phyloP scores from a whole-genome alignment of 139 green algal genomes.

The Diplosphaera chodatii region DNA sequence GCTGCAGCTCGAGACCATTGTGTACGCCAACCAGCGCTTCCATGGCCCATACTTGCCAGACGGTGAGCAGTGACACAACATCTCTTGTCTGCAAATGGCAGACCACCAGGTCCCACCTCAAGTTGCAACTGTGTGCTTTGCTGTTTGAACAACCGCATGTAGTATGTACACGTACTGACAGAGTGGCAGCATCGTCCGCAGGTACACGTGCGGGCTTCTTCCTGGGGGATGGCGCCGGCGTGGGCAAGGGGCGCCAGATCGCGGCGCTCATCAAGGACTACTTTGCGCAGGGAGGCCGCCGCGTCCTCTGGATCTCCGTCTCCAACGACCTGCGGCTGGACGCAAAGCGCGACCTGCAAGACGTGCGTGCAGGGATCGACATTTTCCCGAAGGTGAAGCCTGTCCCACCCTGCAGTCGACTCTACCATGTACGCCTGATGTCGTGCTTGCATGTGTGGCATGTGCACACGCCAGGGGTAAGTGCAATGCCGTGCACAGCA shows the following conservation, averaged over 20 bases:
- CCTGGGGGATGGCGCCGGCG: constrained; percentile 63
- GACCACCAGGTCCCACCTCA: too few species aligned
- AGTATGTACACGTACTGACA: too few species aligned
- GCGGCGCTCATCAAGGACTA: constrained; percentile 48
- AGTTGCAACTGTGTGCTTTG: too few species aligned
- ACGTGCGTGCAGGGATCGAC: constrained; percentile 40
- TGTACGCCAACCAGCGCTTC: constrained; percentile 73
- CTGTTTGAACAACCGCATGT: too few species aligned
- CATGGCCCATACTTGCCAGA: constrained; percentile 6
- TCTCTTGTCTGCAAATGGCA: too few species aligned
- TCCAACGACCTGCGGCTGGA: constrained; percentile 66
- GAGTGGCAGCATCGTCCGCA: too few species aligned
- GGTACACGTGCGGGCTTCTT: constrained; percentile 62
- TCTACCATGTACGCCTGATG: too few species aligned
- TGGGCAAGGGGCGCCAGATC: constrained; percentile 82
- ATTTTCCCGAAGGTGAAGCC: constrained; percentile 55
- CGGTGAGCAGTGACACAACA: too few species aligned
- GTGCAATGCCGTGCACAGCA: too few species aligned
- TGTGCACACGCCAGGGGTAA: too few species aligned
- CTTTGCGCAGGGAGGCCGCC: constrained; percentile 22
- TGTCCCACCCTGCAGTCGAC: too few species aligned
- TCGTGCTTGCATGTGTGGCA: too few species aligned
- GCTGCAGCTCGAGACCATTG: constrained; percentile 69
- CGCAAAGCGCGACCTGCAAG: constrained; percentile 68
- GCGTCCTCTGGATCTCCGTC: constrained; percentile 72